Percentiles rank a stretch among this genome's conserved stretches.
These are phyloP conservation scores for Picochlorum sp. DNA, from an alignment of 139 green algal genomes.

Conservation along the genomic window DNA sequence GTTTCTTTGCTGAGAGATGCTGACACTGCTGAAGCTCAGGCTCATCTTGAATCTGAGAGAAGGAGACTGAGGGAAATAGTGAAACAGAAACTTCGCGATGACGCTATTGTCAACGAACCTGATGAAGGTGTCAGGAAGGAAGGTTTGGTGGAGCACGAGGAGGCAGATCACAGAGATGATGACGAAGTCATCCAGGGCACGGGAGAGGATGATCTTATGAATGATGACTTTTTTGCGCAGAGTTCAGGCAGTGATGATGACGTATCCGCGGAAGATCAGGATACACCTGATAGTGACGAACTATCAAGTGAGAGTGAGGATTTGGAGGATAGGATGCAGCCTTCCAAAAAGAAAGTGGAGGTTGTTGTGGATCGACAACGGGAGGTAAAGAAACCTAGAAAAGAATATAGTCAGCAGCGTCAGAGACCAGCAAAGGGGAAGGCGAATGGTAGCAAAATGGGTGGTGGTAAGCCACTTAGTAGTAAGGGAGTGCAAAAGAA, in stretches of 20 bases:
- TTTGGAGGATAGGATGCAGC: not conserved
- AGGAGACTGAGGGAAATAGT: constrained; percentile 41
- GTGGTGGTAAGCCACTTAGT: too few species aligned
- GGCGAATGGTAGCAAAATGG: too few species aligned
- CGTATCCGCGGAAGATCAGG: too few species aligned
- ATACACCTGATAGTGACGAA: not conserved
- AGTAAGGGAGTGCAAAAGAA: not conserved
- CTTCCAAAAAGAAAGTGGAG: too few species aligned
- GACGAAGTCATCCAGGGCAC: not conserved
- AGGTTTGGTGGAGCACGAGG: constrained; percentile 1
- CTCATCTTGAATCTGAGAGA: constrained; percentile 41
- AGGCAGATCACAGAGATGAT: not conserved
- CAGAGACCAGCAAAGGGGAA: too few species aligned
- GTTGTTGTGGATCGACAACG: not conserved
- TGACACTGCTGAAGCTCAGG: constrained; percentile 42
- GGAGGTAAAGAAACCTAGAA: not conserved
- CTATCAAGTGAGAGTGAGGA: not conserved
- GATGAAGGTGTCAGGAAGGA: constrained; percentile 49
- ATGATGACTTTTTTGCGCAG: too few species aligned
- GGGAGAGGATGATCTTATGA: not conserved
- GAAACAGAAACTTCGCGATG: constrained; percentile 30
- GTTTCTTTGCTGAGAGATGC: constrained; percentile 60
- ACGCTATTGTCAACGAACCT: constrained; percentile 55
- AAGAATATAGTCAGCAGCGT: not conserved
- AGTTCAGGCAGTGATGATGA: too few species aligned